Percentiles rank a stretch among this genome's conserved stretches.
phyloP scores from a whole-genome alignment of 805 yeast genomes.

The Wickerhamiella kazuoi region DNA sequence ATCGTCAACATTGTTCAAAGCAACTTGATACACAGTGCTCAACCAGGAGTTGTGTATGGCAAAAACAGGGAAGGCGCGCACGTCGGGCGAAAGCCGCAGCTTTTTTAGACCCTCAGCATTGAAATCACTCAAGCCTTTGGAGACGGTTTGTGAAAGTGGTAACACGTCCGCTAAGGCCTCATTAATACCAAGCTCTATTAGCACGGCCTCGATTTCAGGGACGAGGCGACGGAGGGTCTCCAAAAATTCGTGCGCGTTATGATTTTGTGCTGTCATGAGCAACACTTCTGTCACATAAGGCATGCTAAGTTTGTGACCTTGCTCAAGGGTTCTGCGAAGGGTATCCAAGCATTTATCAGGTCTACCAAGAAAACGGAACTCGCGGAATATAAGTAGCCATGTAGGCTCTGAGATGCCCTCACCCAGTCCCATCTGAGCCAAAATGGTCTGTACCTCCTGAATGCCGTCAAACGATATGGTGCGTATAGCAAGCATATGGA shows the following conservation, averaged over 20 bases:
- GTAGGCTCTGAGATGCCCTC: conserved; percentile 11
- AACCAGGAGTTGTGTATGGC: conserved; percentile 13
- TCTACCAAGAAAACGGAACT: conserved; percentile 15
- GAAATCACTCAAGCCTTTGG: neutral
- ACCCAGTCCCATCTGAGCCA: conserved; percentile 8
- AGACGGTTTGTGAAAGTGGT: neutral
- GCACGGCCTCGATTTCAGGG: conserved; percentile 9
- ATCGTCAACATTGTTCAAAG: conserved; percentile 12
- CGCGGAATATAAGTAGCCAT: conserved; percentile 14
- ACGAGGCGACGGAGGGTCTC: conserved; percentile 7
- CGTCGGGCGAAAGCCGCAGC: conserved; percentile 1
- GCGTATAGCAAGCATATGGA: conserved; percentile 13
- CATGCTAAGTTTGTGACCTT: conserved; percentile 8
- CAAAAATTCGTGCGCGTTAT: conserved; percentile 11
- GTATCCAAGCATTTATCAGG: conserved; percentile 16
- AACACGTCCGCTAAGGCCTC: neutral
- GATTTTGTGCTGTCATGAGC: conserved; percentile 11
- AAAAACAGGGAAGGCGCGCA: neutral
- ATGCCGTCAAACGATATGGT: conserved; percentile 16
- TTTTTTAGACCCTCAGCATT: neutral
- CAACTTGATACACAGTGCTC: conserved; percentile 14
- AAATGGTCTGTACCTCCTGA: conserved; percentile 12
- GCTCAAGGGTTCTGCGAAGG: conserved; percentile 7
- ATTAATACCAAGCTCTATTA: conserved; percentile 9
- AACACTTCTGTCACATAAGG: conserved; percentile 15